Percentiles rank a stretch among this genome's conserved stretches.
Conservation (phyloP, 805 yeast species). For the Pichia scutulata region DNA sequence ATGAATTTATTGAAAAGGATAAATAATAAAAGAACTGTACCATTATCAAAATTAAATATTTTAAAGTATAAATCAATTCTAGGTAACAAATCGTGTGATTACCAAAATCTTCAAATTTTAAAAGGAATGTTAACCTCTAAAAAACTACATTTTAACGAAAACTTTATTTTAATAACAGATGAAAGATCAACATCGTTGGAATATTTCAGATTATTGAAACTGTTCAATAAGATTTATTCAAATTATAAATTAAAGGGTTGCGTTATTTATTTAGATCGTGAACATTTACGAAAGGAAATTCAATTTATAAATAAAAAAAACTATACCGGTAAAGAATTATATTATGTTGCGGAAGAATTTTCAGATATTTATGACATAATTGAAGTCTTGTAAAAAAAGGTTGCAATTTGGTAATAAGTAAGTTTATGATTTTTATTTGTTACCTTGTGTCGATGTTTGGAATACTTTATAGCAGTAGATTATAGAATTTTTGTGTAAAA, state of each 20-base stretch:
- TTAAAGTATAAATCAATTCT: slow-evolving; percentile 15
- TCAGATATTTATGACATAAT: slow-evolving; percentile 17
- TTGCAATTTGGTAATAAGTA: neutral
- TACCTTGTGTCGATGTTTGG: neutral
- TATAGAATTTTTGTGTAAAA: neutral
- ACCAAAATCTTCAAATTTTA: slow-evolving; percentile 13
- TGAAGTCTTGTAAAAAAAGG: slow-evolving; percentile 10
- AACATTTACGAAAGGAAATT: neutral
- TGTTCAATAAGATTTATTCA: slow-evolving; percentile 8
- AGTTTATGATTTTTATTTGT: neutral
- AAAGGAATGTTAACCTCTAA: slow-evolving; percentile 4
- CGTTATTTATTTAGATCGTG: slow-evolving; percentile 16
- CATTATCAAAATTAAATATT: slow-evolving; percentile 1
- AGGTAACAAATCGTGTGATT: slow-evolving; percentile 17
- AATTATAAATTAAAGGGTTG: slow-evolving; percentile 12
- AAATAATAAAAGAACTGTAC: slow-evolving; percentile 1
- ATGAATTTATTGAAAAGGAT: slow-evolving; percentile 1
- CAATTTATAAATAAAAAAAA: neutral
- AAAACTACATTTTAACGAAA: slow-evolving; percentile 6
- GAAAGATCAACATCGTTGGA: slow-evolving; percentile 21
- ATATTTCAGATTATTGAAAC: slow-evolving; percentile 19
- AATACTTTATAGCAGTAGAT: no score
- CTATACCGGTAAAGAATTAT: slow-evolving; percentile 13
- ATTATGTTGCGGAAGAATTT: slow-evolving; percentile 16
- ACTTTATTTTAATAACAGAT: slow-evolving; percentile 17